phyloP scores from a whole-genome alignment of 148 eudicot genomes.

The Fallopia convolvulus region DNA sequence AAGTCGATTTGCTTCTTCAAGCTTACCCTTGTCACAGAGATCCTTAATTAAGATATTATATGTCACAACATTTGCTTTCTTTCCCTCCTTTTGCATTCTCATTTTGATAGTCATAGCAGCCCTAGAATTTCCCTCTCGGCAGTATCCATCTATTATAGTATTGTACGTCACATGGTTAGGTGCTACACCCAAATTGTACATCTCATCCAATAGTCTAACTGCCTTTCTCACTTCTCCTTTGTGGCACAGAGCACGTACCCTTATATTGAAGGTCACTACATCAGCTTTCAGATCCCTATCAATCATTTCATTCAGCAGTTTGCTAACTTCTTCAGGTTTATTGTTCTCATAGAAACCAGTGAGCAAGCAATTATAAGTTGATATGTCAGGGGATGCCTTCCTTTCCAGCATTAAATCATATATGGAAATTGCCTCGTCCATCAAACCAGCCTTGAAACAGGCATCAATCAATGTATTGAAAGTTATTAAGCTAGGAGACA shows the following conservation, averaged over 20 bases:
- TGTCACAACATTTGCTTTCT: slow-evolving; percentile 14
- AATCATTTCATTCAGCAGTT: slow-evolving; percentile 38
- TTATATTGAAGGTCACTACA: slow-evolving; percentile 42
- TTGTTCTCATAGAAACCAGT: slow-evolving; percentile 32
- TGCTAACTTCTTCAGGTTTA: slow-evolving; percentile 25
- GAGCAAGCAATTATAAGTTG: slow-evolving; percentile 44
- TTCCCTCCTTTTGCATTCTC: slow-evolving; percentile 15
- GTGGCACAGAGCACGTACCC: slow-evolving; percentile 28
- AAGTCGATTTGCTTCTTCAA: slow-evolving; percentile 10
- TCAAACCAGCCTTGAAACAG: slow-evolving; percentile 31
- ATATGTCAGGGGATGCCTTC: slow-evolving; percentile 21
- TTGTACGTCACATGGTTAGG: slow-evolving; percentile 41
- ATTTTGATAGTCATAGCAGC: slow-evolving; percentile 29
- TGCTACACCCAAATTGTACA: slow-evolving; percentile 24
- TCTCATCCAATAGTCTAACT: slow-evolving; percentile 38
- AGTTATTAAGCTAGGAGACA: slow-evolving; percentile 25
- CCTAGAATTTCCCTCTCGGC: slow-evolving; percentile 30
- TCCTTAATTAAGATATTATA: slow-evolving; percentile 18
- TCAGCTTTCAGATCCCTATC: slow-evolving; percentile 29
- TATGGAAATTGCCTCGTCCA: slow-evolving; percentile 35
- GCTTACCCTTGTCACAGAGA: slow-evolving; percentile 12
- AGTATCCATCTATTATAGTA: slow-evolving; percentile 37
- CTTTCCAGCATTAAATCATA: slow-evolving; percentile 23
- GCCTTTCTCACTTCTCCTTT: slow-evolving; percentile 34
- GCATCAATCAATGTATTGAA: slow-evolving; percentile 42